These are phyloP conservation scores for Hypoxylon trugodes DNA, from an alignment of 495 filamentous ascomycete species.

Conservation along the genomic window DNA sequence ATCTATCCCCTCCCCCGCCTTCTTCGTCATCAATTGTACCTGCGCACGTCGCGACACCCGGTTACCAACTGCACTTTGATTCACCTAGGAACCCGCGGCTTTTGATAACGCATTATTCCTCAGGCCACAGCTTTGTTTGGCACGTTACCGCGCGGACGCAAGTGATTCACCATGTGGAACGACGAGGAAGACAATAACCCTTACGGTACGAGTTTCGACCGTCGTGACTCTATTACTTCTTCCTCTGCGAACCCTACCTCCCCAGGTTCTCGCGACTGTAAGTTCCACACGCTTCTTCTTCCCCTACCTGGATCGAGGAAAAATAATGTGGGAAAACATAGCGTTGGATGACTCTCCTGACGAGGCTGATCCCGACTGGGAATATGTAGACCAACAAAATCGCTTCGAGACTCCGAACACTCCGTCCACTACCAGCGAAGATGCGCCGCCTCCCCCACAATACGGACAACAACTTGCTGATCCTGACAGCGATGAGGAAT, in stretches of 20 bases:
- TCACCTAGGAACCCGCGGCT: background rate
- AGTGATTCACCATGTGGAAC: slow-evolving; percentile 71
- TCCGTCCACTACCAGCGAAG: slow-evolving; percentile 56
- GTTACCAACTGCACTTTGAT: slow-evolving; percentile 6
- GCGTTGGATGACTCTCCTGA: slow-evolving; percentile 43
- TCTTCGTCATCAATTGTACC: slow-evolving; percentile 12
- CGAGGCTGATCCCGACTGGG: slow-evolving; percentile 57
- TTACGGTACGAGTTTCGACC: slow-evolving; percentile 85
- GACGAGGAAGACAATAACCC: slow-evolving; percentile 93
- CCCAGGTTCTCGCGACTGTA: slow-evolving; percentile 61
- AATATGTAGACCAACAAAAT: slow-evolving; percentile 50
- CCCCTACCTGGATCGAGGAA: slow-evolving; percentile 15
- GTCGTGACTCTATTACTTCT: slow-evolving; percentile 78
- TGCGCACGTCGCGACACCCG: slow-evolving; percentile 7
- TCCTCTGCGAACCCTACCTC: slow-evolving; percentile 73
- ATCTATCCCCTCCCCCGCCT: slow-evolving; percentile 36
- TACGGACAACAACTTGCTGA: slow-evolving; percentile 44
- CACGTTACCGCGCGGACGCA: slow-evolving; percentile 1
- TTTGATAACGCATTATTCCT: slow-evolving; percentile 1
- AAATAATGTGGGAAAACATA: slow-evolving; percentile 48
- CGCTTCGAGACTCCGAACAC: slow-evolving; percentile 53
- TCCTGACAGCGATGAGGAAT: slow-evolving; percentile 55
- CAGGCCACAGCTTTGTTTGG: slow-evolving; percentile 26
- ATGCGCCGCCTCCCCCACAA: slow-evolving; percentile 41
- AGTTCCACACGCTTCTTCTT: slow-evolving; percentile 31